phyloP scores from a whole-genome alignment of 257 asterid genomes.

The Solanum infundibuliforme region DNA sequence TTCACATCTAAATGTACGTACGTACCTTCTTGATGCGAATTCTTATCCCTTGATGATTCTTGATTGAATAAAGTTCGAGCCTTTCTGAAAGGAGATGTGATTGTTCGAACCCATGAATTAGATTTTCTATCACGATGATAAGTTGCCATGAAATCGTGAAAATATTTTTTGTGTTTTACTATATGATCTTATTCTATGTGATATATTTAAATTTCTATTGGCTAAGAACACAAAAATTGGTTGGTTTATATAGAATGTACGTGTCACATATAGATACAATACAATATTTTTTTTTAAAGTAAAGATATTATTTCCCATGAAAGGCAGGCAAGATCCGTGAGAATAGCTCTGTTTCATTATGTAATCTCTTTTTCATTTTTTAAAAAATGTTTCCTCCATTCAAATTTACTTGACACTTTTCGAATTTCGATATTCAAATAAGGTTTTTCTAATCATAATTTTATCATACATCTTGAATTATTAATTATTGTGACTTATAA shows the following conservation, averaged over 20 bases:
- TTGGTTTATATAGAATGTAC: background rate
- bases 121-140: background rate
- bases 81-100: slow-evolving; percentile 22
- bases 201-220: background rate
- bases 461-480: too few relatives aligned
- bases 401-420: rapidly evolving
- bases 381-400: too few relatives aligned
- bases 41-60: slow-evolving; percentile 9
- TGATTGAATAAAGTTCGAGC: slow-evolving; percentile 30
- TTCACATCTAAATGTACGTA: background rate
- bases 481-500: rapidly evolving
- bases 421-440: too few relatives aligned
- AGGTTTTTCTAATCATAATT: too few relatives aligned
- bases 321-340: slow-evolving; percentile 28
- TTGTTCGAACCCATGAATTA: slow-evolving; percentile 16
- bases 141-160: background rate
- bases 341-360: slow-evolving; percentile 5
- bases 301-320: background rate
- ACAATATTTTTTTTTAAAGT: background rate
- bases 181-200: background rate
- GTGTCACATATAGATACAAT: background rate
- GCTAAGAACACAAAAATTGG: background rate
- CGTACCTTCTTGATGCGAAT: slow-evolving; percentile 14
- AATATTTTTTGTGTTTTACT: background rate
- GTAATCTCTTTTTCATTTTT: background rate